Evolutionary conservation across 768 basidiomycete genomes (phyloP).

Genomic region (Kwoniella dendrophila): DNA sequence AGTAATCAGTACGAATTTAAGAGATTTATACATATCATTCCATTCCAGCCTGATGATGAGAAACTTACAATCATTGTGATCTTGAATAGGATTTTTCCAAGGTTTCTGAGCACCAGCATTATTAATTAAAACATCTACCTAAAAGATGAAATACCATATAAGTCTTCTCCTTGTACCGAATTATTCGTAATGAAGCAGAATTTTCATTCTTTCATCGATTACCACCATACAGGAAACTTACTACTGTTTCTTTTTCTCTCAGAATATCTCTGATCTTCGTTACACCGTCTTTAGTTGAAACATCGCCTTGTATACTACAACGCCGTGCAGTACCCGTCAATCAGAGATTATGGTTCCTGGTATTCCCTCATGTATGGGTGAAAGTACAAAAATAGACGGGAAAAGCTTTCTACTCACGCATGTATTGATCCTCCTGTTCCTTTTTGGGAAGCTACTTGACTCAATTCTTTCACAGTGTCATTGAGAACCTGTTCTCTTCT

Average conservation of each 20-base stretch:
- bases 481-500: constrained; percentile 40
- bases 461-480: constrained; percentile 38
- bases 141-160: background rate
- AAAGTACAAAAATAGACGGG: background rate
- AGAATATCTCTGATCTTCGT: constrained; percentile 23
- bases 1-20: background rate
- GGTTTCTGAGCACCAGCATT: constrained; percentile 34
- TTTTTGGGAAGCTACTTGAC: background rate
- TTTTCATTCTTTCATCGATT: too few relatives aligned
- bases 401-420: constrained; percentile 17
- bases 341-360: background rate
- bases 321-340: background rate
- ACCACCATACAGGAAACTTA: too few relatives aligned
- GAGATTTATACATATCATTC: background rate
- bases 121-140: constrained; percentile 40
- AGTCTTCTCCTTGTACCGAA: background rate
- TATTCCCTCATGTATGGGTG: too few relatives aligned
- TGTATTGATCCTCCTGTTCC: constrained; percentile 2
- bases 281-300: constrained; percentile 33
- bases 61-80: constrained; percentile 21
- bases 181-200: too few relatives aligned
- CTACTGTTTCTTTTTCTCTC: constrained; percentile 21
- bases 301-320: constrained; percentile 39
- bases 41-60: background rate
- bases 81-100: constrained; percentile 27